Percentiles rank a stretch among this genome's conserved stretches.
These are phyloP conservation scores for Barnettozyma pratensis DNA, from an alignment of 805 yeast species.

Conservation along the genomic window DNA sequence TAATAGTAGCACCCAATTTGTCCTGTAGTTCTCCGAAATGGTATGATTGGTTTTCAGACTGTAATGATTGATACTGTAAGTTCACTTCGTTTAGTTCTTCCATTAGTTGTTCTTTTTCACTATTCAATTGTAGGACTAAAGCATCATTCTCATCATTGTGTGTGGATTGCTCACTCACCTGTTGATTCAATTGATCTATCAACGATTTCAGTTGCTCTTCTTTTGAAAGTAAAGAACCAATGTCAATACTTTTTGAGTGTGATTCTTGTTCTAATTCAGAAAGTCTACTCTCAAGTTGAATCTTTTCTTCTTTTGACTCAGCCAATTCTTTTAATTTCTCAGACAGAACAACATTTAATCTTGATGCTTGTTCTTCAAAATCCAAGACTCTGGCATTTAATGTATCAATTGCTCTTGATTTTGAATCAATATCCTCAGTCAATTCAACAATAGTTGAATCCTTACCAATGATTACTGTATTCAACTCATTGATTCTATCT, in stretches of 20 bases:
- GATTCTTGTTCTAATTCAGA: not conserved
- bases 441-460: slow-evolving; percentile 7
- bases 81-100: not conserved
- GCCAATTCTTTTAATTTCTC: slow-evolving; percentile 13
- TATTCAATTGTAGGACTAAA: not conserved
- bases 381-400: slow-evolving; percentile 12
- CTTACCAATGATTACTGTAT: slow-evolving; percentile 8
- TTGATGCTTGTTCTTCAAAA: slow-evolving; percentile 18
- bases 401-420: slow-evolving; percentile 13
- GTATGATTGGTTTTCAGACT: not conserved
- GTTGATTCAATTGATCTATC: not conserved
- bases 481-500: slow-evolving; percentile 15
- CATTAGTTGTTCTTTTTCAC: not conserved
- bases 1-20: not conserved
- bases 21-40: slow-evolving; percentile 1
- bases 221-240: not conserved
- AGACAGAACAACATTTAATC: slow-evolving; percentile 4
- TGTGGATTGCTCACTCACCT: not conserved
- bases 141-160: not conserved
- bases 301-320: not conserved
- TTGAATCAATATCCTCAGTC: slow-evolving; percentile 11
- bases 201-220: not conserved
- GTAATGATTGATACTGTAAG: not conserved
- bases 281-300: not conserved
- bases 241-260: not conserved